Evolutionary conservation across 495 filamentous ascomycete species (phyloP).

Genomic region (Tuber microsphaerosporum): DNA sequence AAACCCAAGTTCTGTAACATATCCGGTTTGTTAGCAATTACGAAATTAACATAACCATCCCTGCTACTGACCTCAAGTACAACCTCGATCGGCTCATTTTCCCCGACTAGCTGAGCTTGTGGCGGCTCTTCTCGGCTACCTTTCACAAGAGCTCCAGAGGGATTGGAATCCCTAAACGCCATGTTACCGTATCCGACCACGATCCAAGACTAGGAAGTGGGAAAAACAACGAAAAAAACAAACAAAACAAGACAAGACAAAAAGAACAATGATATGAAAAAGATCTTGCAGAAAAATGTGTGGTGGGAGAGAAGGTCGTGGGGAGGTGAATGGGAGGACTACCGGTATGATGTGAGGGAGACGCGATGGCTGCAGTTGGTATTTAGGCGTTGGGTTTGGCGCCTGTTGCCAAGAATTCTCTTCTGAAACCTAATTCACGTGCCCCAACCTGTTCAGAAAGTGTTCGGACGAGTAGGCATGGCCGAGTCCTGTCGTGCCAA

Average conservation of each 20-base stretch:
- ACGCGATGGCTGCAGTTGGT: neutral
- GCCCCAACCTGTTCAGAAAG: neutral
- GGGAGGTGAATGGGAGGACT: neutral
- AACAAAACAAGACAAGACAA: too few species aligned
- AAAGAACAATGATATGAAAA: neutral
- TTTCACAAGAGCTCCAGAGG: slow-evolving; percentile 30
- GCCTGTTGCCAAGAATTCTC: neutral
- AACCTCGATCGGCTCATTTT: slow-evolving; percentile 47
- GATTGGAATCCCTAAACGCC: slow-evolving; percentile 32
- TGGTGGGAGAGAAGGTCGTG: neutral
- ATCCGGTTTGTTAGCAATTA: slow-evolving; percentile 13
- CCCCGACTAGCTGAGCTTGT: slow-evolving; percentile 34
- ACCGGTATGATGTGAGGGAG: neutral
- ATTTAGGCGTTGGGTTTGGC: neutral
- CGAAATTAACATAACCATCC: neutral
- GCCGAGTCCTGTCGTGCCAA: neutral
- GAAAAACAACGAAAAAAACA: neutral
- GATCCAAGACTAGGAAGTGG: neutral
- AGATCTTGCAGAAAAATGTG: neutral
- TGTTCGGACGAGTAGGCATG: neutral
- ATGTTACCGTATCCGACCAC: slow-evolving; percentile 11
- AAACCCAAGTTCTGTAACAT: slow-evolving; percentile 67
- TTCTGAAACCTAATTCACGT: neutral
- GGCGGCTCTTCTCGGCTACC: slow-evolving; percentile 18
- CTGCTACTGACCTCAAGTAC: slow-evolving; percentile 47